Evolutionary conservation across 805 yeast genomes (phyloP).

Genomic region (Peterozyma xylosa): DNA sequence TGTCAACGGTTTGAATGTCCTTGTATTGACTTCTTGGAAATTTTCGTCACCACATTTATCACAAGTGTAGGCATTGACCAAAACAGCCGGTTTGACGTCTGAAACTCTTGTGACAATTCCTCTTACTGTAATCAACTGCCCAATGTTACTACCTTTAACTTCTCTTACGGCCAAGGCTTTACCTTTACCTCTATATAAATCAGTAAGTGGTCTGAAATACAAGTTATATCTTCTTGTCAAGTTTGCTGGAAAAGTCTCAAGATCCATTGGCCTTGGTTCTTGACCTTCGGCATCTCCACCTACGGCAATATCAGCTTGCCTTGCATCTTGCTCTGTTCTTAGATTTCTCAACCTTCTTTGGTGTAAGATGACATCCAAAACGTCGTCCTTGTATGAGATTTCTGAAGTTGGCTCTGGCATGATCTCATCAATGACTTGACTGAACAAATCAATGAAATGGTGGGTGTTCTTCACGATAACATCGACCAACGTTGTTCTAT

Average conservation of each 20-base stretch:
- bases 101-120: slow-evolving; percentile 95
- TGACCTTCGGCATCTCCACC: slow-evolving; percentile 17
- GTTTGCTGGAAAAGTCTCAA: slow-evolving; percentile 71
- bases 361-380: slow-evolving; percentile 84
- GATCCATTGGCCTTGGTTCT: slow-evolving; percentile 10
- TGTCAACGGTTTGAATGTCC: slow-evolving; percentile 76
- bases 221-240: slow-evolving; percentile 81
- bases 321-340: slow-evolving; percentile 59
- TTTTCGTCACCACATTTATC: slow-evolving; percentile 96
- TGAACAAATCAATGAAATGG: slow-evolving; percentile 73
- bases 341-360: slow-evolving; percentile 83
- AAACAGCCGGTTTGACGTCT: slow-evolving; percentile 89
- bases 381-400: slow-evolving; percentile 77
- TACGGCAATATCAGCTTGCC: slow-evolving; percentile 41
- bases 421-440: slow-evolving; percentile 65
- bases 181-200: slow-evolving; percentile 24
- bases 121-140: slow-evolving; percentile 80
- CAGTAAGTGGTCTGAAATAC: slow-evolving; percentile 76
- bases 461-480: slow-evolving; percentile 66
- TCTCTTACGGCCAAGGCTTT: slow-evolving; percentile 84
- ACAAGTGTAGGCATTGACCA: slow-evolving; percentile 93
- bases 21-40: slow-evolving; percentile 87
- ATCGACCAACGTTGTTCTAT: slow-evolving; percentile 33
- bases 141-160: slow-evolving; percentile 75
- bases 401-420: slow-evolving; percentile 86